phyloP scores from a whole-genome alignment of 2,329 filamentous ascomycete species.

The Aspergillus intermedius region DNA sequence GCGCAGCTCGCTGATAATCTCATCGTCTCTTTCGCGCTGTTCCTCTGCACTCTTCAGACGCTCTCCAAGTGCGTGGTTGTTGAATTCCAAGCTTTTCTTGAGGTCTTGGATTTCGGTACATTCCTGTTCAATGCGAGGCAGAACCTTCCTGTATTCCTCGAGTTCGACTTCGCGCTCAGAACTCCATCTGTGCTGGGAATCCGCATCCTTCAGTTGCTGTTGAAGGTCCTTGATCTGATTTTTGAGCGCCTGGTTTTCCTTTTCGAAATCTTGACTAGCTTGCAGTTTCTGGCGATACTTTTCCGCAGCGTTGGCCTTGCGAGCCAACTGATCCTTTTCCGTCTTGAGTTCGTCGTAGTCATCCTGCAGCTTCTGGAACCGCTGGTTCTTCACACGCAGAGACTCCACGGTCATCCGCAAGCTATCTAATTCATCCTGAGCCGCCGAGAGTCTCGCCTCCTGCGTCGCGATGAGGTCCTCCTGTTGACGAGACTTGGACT shows the following conservation, averaged over 20 bases:
- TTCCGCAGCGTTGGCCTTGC: slow-evolving; percentile 44
- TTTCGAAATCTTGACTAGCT: slow-evolving; percentile 43
- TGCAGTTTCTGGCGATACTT: slow-evolving; percentile 47
- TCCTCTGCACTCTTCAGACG: slow-evolving; percentile 39
- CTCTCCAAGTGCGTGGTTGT: slow-evolving; percentile 42
- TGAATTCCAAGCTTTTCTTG: slow-evolving; percentile 44
- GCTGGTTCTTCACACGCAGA: slow-evolving; percentile 39
- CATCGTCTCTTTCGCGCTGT: slow-evolving; percentile 36
- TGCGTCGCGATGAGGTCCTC: slow-evolving; percentile 65
- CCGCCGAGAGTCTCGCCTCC: slow-evolving; percentile 58
- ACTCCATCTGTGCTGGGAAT: slow-evolving; percentile 35
- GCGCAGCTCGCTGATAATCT: slow-evolving; percentile 36
- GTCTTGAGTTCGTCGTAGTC: slow-evolving; percentile 45
- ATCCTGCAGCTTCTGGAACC: slow-evolving; percentile 42
- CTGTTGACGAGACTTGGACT: slow-evolving; percentile 53
- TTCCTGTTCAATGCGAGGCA: slow-evolving; percentile 44
- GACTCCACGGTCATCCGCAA: slow-evolving; percentile 40
- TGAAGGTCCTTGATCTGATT: slow-evolving; percentile 42
- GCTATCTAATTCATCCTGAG: slow-evolving; percentile 39
- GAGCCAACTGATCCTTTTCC: slow-evolving; percentile 40
- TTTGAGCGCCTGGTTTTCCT: slow-evolving; percentile 42
- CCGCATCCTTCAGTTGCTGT: slow-evolving; percentile 41
- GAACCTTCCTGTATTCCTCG: slow-evolving; percentile 39
- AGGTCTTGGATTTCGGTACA: slow-evolving; percentile 42
- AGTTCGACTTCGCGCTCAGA: slow-evolving; percentile 37